Base-by-base conservation (phyloP, 495 filamentous ascomycete genomes). In the Annulohypoxylon bovei region DNA sequence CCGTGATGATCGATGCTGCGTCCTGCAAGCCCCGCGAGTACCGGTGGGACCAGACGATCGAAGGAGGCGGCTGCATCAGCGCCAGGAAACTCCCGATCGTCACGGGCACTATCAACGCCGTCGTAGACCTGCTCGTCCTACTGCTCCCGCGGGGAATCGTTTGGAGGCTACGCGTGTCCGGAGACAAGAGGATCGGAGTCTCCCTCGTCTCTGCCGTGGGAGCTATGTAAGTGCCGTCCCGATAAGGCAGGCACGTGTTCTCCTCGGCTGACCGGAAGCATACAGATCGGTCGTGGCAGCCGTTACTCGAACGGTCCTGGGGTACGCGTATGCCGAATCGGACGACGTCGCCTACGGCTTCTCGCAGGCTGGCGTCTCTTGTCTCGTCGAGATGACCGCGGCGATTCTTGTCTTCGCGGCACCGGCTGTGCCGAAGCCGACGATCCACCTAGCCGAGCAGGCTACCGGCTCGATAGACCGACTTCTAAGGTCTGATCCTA, bases 111-210 rank as follows among this genome's bases (percentile, higher is more conserved):
- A 30, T 68, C 18, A 67, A 65, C 53, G 39, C 35, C 8, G 20
- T 72, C 11, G 23, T 61, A n/a, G 70, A 68, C 28, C 14, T 68
- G 3, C 39, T 63, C 25, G 54, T 72, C n/a, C 60, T 75, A 11
- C 28, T 73, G 1, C 63, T 75, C 39, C 72, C 72, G 1, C 75
- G 75, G 37, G 55, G 65, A 1, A 67, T 70, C 11, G 75, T 77
- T 32, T 77, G 75, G 75, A 50, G 35, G 0, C 33, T 77, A 20
- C 52, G 75, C 32, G 73, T 75, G 75, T 65, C 70, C 1, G 61
- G 49, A 32, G 28, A 20, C 3, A 75, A 75, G 70, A 70, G 56
- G 23, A 18, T 64, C 14, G 73, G 75, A 46, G 72, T 77, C 4
- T 73, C 69, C n/a, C 4, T 65, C 9, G 74, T 75, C 16, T 77